Base-by-base conservation (phyloP, 2,329 filamentous ascomycete species). In the Alternaria sp. region DNA sequence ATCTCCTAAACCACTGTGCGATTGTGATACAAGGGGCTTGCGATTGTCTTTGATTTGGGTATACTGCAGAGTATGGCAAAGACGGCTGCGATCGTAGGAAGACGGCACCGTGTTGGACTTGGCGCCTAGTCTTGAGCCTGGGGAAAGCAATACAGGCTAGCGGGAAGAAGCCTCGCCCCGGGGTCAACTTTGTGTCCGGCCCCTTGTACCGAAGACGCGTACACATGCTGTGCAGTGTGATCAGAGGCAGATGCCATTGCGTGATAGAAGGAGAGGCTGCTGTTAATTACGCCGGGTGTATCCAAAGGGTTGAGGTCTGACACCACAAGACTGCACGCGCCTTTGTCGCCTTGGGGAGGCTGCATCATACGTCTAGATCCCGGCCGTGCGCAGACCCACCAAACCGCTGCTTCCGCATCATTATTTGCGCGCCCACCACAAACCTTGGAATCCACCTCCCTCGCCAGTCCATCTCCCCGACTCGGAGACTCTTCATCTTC, bases 401-500 rank as follows among this genome's bases (percentile, higher is more conserved):
- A 20, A 60, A 60, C 56, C 50, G 55, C 59, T 57, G 25, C 58
- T 60, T 46, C 58, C 46, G 58, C 47, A 65, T 63, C 53, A 55
- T 60, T 65, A 61, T 65, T 64, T 60, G 60, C 60, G 60, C 53
- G 55, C 63, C 50, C 60, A 49, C 45, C 57, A 55, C 37, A 28
- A 41, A 51, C 30, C 28, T 51, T 23, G 28, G 20, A 37, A 1
- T n/a, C 49, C 28, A 21, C 33, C 49, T 56, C 45, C 60, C 37
- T 60, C 49, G 23, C 37, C 58, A 58, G 28, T 44, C 53, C 51
- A n/a, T 37, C 59, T 55, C 58, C 58, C 41, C 21, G 44, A 15
- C 30, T 41, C 63, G 43, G 56, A 57, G 41, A 55, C 41, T 53
- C 59, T 46, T 57, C 66, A 66, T 67, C 66, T 65, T 55, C 46